Percentiles rank a stretch among this genome's conserved stretches.
These are phyloP conservation scores for Hansenula sp. DNA, from an alignment of 1,139 yeast genomes.

Conservation along the genomic window DNA sequence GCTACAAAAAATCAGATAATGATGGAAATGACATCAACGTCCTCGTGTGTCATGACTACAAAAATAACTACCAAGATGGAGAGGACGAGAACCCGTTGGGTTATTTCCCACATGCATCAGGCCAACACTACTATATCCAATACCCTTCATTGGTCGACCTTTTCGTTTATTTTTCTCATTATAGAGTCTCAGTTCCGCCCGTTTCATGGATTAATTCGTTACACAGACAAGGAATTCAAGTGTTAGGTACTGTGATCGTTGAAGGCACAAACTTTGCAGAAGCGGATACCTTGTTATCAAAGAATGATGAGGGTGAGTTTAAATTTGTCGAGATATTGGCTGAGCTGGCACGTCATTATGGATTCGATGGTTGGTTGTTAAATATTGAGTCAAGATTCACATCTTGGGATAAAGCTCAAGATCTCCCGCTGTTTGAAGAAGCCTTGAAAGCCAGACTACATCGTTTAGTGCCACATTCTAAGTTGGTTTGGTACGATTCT, in stretches of 20 bases:
- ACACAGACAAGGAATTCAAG: slow-evolving; percentile 32
- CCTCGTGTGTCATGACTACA: slow-evolving; percentile 35
- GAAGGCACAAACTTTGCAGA: slow-evolving; percentile 29
- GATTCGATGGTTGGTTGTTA: slow-evolving; percentile 36
- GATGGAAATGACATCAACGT: slow-evolving; percentile 8
- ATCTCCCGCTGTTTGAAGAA: slow-evolving; percentile 26
- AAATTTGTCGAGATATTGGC: slow-evolving; percentile 25
- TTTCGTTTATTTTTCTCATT: slow-evolving; percentile 36
- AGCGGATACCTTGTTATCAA: slow-evolving; percentile 25
- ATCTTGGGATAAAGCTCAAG: slow-evolving; percentile 11
- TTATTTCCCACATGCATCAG: slow-evolving; percentile 32
- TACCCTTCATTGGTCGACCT: slow-evolving; percentile 32
- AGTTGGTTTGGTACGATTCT: slow-evolving; percentile 37
- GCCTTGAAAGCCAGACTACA: slow-evolving; percentile 26
- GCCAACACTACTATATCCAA: slow-evolving; percentile 31
- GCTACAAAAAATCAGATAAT: slow-evolving; percentile 60
- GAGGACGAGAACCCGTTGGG: slow-evolving; percentile 32
- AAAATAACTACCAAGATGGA: slow-evolving; percentile 29
- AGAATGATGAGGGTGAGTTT: slow-evolving; percentile 22
- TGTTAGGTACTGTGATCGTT: slow-evolving; percentile 33
- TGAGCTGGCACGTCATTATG: slow-evolving; percentile 24
- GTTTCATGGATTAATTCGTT: slow-evolving; percentile 33
- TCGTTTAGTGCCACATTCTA: slow-evolving; percentile 15
- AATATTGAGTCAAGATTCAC: slow-evolving; percentile 32
- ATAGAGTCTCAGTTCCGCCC: slow-evolving; percentile 33